A percentile compares a stretch with the other conserved stretches of the same genome.
These are phyloP conservation scores for Saccharomyces hybrid DNA, from an alignment of 1,139 yeast species.

Conservation along the genomic window DNA sequence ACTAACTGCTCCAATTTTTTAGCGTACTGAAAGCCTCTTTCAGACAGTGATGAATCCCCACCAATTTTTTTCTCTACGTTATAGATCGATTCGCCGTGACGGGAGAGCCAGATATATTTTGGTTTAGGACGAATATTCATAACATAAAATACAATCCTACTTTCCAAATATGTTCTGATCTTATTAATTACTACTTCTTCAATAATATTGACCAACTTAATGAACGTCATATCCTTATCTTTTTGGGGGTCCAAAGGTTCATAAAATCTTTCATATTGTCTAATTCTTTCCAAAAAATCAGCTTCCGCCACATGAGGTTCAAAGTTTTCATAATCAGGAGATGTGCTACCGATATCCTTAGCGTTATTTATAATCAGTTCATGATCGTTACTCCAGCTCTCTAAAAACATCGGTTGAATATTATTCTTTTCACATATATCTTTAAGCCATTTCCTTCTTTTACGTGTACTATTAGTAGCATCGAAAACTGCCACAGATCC, in stretches of 20 bases:
- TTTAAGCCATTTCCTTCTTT: constrained; percentile 60
- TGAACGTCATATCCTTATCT: constrained; percentile 69
- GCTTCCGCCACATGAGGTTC: constrained; percentile 65
- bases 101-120: constrained; percentile 81
- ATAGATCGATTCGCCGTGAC: constrained; percentile 93
- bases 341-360: constrained; percentile 74
- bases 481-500: constrained; percentile 92
- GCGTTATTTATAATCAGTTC: constrained; percentile 73
- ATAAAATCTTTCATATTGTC: constrained; percentile 64
- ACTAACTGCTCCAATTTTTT: constrained; percentile 74
- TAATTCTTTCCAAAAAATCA: constrained; percentile 69
- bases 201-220: constrained; percentile 80
- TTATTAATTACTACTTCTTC: constrained; percentile 81
- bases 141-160: constrained; percentile 88
- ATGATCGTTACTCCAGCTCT: constrained; percentile 83
- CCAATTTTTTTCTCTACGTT: constrained; percentile 93
- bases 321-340: constrained; percentile 75
- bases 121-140: constrained; percentile 94
- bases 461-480: constrained; percentile 73
- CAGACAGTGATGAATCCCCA: constrained; percentile 84
- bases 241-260: constrained; percentile 55
- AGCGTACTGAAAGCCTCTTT: constrained; percentile 83
- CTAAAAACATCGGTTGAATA: constrained; percentile 86
- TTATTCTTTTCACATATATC: constrained; percentile 55
- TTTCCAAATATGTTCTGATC: constrained; percentile 82